Conservation (phyloP, 768 basidiomycete genomes). For the Lactarius trivialis region DNA sequence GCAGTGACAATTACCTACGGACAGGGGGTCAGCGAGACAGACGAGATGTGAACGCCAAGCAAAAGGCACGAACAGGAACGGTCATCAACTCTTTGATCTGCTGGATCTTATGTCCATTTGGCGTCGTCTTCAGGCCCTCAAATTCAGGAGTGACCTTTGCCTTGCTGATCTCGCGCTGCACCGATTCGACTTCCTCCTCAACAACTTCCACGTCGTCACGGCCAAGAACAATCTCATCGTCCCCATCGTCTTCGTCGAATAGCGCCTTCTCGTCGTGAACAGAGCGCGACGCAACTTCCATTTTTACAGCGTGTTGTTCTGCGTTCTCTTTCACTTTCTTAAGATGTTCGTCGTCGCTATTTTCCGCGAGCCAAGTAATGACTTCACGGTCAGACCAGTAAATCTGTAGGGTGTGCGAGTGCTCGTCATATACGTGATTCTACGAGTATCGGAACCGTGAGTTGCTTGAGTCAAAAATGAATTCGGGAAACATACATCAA, state of each 20-base stretch:
- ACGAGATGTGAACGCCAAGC: conserved; percentile 10
- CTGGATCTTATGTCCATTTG: conserved; percentile 88
- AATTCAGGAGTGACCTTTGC: conserved; percentile 72
- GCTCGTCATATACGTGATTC: conserved; percentile 97
- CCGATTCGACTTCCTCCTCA: conserved; percentile 51
- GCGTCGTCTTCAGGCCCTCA: conserved; percentile 69
- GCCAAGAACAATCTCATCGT: conserved; percentile 74
- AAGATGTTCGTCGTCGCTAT: conserved; percentile 92
- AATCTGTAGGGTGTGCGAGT: conserved; percentile 83
- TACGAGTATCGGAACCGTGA: conserved; percentile 28
- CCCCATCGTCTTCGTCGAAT: conserved; percentile 82
- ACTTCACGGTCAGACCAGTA: conserved; percentile 97
- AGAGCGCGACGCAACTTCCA: conserved; percentile 83
- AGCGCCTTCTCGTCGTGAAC: conserved; percentile 82
- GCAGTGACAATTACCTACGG: conserved; percentile 87
- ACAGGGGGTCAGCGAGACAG: conserved; percentile 4
- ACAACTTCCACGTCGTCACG: conserved; percentile 38
- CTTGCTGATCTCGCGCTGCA: conserved; percentile 72
- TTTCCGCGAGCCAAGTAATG: conserved; percentile 90
- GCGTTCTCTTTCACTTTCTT: conserved; percentile 91
- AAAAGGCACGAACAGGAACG: conserved; percentile 62
- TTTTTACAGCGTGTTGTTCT: conserved; percentile 84
- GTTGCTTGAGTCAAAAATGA: background rate
- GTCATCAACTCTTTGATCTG: conserved; percentile 91
- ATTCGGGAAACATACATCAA: conserved; percentile 57